Evolutionary conservation across 495 filamentous ascomycete genomes (phyloP).

Genomic region (Astrothelium macrocarpum): DNA sequence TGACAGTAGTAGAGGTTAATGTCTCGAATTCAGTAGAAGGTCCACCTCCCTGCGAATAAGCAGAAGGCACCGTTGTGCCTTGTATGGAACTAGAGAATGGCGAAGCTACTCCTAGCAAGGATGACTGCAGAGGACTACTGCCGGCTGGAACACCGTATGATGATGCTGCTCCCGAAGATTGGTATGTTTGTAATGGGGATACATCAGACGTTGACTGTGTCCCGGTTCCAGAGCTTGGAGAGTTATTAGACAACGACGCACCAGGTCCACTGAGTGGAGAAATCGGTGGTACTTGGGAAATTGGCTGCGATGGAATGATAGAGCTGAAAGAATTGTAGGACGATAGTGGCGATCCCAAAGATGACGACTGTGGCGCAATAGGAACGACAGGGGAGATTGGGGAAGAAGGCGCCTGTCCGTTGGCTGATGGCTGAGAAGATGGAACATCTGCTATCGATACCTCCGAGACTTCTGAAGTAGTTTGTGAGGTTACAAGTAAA

Average conservation of each 20-base stretch:
- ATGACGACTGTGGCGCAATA: neutral
- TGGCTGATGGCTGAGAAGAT: neutral
- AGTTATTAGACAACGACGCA: neutral
- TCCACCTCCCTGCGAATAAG: neutral
- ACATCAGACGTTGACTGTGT: neutral
- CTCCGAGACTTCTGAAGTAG: neutral
- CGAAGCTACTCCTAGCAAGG: neutral
- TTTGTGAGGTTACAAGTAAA: neutral
- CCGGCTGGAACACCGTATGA: neutral
- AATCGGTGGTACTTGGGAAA: neutral
- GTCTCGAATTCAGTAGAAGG: neutral
- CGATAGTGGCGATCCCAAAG: neutral
- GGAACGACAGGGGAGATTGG: neutral
- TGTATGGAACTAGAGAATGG: neutral
- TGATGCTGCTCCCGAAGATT: neutral
- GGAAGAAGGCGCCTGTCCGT: neutral
- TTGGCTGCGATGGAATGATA: neutral
- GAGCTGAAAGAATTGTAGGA: neutral
- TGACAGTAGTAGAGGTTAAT: neutral
- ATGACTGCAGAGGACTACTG: neutral
- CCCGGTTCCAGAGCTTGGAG: neutral
- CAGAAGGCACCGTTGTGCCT: neutral
- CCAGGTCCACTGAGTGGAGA: neutral
- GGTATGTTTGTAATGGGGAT: neutral
- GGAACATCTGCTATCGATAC: neutral